Evolutionary conservation across 2,329 filamentous ascomycete species (phyloP).

Genomic region (Xylariaceae sp.): DNA sequence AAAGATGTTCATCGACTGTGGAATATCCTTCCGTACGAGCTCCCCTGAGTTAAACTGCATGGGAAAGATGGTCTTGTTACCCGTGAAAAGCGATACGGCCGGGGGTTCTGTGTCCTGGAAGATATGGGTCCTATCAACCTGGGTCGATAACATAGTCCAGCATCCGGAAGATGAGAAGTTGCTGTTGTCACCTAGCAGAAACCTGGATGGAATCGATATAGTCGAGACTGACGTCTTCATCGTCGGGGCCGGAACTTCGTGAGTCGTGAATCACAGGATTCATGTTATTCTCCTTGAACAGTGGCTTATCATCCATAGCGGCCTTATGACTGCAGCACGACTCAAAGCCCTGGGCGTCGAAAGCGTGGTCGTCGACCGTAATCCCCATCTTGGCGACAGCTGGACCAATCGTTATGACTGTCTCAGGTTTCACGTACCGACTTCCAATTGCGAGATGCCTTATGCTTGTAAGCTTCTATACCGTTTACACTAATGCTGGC

Average conservation of each 20-base stretch:
- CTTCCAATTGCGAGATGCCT: slow-evolving; percentile 40
- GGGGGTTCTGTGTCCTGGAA: slow-evolving; percentile 32
- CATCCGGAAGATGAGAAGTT: slow-evolving; percentile 35
- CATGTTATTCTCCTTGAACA: too few species aligned
- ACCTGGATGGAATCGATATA: slow-evolving; percentile 12
- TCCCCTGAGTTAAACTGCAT: slow-evolving; percentile 35
- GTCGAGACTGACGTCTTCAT: slow-evolving; percentile 40
- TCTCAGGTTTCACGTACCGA: slow-evolving; percentile 44
- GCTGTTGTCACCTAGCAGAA: slow-evolving; percentile 24
- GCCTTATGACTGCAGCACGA: slow-evolving; percentile 33
- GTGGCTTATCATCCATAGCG: too few species aligned
- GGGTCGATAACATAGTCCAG: slow-evolving; percentile 28
- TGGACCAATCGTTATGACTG: slow-evolving; percentile 44
- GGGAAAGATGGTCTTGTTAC: slow-evolving; percentile 39
- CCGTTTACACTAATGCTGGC: neutral
- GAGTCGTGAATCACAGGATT: slow-evolving; percentile 9
- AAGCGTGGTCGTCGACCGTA: slow-evolving; percentile 41
- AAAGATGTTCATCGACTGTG: slow-evolving; percentile 10
- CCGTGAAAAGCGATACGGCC: slow-evolving; percentile 18
- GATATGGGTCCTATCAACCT: slow-evolving; percentile 40
- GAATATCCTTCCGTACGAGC: slow-evolving; percentile 37
- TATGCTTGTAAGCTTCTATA: slow-evolving; percentile 34
- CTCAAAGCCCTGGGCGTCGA: slow-evolving; percentile 43
- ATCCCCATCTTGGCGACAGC: slow-evolving; percentile 42
- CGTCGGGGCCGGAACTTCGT: slow-evolving; percentile 40